phyloP scores from a whole-genome alignment of 2,329 filamentous ascomycete genomes.

The Alternaria angustiovoidea region DNA sequence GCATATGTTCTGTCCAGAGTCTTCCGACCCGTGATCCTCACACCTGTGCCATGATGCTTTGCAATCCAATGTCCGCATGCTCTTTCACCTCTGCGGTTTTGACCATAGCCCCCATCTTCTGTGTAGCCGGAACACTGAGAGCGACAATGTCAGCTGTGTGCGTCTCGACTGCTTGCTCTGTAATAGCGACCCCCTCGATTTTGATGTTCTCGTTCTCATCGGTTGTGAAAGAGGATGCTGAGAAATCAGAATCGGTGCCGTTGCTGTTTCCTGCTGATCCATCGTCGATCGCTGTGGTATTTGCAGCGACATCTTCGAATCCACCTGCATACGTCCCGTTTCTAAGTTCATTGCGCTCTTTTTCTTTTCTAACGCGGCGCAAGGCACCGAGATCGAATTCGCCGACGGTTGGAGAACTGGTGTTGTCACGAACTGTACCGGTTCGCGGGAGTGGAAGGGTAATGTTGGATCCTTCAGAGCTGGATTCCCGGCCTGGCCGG shows the following conservation, averaged over 20 bases:
- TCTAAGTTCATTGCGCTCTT: slow-evolving; percentile 34
- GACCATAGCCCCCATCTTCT: slow-evolving; percentile 7
- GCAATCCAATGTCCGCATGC: slow-evolving; percentile 19
- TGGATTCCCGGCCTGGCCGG: slow-evolving; percentile 36
- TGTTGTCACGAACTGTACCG: slow-evolving; percentile 30
- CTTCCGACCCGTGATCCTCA: slow-evolving; percentile 11
- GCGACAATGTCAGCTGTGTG: slow-evolving; percentile 50
- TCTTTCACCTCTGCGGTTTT: slow-evolving; percentile 6
- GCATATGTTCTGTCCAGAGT: no score
- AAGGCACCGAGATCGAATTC: slow-evolving; percentile 41
- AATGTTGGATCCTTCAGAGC: slow-evolving; percentile 44
- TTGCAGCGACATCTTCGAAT: slow-evolving; percentile 19
- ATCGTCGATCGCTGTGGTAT: not conserved
- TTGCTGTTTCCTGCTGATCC: slow-evolving; percentile 4
- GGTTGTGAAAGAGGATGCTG: slow-evolving; percentile 33
- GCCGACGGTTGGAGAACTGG: slow-evolving; percentile 13
- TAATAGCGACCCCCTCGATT: slow-evolving; percentile 61
- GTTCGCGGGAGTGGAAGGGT: slow-evolving; percentile 41
- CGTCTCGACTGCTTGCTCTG: slow-evolving; percentile 63
- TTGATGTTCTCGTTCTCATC: slow-evolving; percentile 56
- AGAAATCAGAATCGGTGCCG: slow-evolving; percentile 28
- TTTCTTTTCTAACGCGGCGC: slow-evolving; percentile 36
- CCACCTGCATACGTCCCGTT: slow-evolving; percentile 25
- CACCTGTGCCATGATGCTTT: slow-evolving; percentile 41
- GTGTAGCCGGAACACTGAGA: slow-evolving; percentile 1